phyloP scores from a whole-genome alignment of 1,284 basidiomycete species.

The Ceratobasidium sp. region DNA sequence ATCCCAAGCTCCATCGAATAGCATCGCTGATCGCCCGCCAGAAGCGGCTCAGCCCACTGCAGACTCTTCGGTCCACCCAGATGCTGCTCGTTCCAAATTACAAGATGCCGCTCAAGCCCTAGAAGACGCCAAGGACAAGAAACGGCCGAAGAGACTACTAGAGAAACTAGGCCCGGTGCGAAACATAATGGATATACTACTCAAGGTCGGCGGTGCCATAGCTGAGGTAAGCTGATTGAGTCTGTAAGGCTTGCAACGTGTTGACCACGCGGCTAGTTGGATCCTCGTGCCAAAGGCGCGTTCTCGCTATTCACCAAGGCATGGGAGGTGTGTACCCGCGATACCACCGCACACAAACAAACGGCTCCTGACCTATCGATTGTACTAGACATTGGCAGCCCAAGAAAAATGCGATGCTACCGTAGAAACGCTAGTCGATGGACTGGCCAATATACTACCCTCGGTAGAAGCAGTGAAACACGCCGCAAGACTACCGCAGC shows the following conservation, averaged over 20 bases:
- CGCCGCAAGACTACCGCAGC: not conserved
- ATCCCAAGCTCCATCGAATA: no score
- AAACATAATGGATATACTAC: not conserved
- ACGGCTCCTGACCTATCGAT: no score
- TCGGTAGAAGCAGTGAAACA: not conserved
- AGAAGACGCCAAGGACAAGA: not conserved
- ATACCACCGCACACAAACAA: no score
- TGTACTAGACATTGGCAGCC: not conserved
- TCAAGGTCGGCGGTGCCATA: not conserved
- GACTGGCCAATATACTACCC: not conserved
- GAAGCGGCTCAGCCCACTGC: no score
- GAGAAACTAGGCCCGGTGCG: not conserved
- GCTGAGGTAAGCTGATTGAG: not conserved
- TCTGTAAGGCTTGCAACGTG: no score
- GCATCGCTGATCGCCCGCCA: no score
- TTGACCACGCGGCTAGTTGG: not conserved
- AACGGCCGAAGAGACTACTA: not conserved
- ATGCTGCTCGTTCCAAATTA: no score
- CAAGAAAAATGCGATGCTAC: conserved; percentile 11
- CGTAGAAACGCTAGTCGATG: conserved; percentile 1
- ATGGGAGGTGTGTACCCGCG: not conserved
- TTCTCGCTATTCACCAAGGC: not conserved
- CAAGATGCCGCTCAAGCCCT: not conserved
- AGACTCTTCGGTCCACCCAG: no score
- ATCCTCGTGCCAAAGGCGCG: conserved; percentile 3